Evolutionary conservation across 2,329 filamentous ascomycete genomes (phyloP).

Genomic region (Coniochaeta sp.): DNA sequence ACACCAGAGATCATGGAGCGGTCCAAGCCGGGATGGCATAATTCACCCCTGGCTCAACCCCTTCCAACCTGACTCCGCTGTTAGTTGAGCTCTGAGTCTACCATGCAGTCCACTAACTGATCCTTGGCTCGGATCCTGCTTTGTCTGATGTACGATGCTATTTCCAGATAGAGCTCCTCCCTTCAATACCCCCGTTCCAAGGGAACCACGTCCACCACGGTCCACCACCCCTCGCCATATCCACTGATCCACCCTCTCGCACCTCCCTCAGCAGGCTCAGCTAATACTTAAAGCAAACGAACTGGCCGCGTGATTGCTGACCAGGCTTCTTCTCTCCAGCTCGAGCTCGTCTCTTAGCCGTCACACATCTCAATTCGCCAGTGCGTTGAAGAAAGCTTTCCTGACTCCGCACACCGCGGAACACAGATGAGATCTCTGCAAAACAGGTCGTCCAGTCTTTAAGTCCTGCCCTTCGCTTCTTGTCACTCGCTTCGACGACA

Average conservation of each 20-base stretch:
- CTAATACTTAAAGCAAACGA: conserved; percentile 8
- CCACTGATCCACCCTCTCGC: background rate
- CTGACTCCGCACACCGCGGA: conserved; percentile 2
- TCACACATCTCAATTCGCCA: conserved; percentile 3
- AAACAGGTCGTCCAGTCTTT: conserved; percentile 22
- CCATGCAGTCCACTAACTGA: background rate
- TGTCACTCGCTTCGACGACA: conserved; percentile 19
- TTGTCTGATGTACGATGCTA: conserved; percentile 1
- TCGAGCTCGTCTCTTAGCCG: conserved; percentile 5
- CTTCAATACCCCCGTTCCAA: background rate
- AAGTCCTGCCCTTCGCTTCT: conserved; percentile 11
- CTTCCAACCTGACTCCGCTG: background rate
- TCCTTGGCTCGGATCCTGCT: background rate
- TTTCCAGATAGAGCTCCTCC: background rate
- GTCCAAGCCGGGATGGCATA: background rate
- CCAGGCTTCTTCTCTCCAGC: conserved; percentile 4
- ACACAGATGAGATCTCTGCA: background rate
- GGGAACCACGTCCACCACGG: background rate
- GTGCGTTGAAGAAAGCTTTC: conserved; percentile 1
- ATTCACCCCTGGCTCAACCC: background rate
- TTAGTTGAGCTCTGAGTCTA: background rate
- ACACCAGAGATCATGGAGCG: background rate
- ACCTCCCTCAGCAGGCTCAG: background rate
- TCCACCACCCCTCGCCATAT: background rate
- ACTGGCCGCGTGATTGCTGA: background rate